Conservation (phyloP, 306 rosid genomes). For the Nissolia schottii region DNA sequence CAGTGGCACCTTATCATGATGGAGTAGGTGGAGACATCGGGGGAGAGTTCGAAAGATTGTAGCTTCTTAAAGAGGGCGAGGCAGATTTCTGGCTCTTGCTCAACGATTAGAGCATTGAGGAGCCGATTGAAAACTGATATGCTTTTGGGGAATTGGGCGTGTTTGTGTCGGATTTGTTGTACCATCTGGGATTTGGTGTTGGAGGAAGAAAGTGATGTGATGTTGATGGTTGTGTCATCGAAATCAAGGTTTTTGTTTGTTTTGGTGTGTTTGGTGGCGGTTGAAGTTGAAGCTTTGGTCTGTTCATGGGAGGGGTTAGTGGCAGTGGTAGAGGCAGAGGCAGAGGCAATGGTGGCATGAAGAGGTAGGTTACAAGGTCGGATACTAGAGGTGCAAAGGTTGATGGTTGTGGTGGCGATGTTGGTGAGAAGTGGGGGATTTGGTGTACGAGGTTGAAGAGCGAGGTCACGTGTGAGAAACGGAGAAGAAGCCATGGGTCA, state of each 20-base stretch:
- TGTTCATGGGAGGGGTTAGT: not conserved
- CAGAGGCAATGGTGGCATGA: not conserved
- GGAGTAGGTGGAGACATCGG: constrained; percentile 60
- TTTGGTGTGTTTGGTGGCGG: not conserved
- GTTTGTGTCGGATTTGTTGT: constrained; percentile 13
- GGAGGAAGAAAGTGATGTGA: constrained; percentile 29
- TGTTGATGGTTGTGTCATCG: constrained; percentile 19
- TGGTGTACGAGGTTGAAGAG: constrained; percentile 17
- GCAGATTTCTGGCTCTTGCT: constrained; percentile 36
- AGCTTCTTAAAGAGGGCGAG: constrained; percentile 32
- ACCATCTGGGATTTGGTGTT: constrained; percentile 20
- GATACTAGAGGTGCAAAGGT: not conserved
- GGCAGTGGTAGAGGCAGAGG: constrained; percentile 1
- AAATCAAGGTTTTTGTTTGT: constrained; percentile 10
- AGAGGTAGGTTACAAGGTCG: constrained; percentile 15
- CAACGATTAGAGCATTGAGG: constrained; percentile 44
- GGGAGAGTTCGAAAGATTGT: constrained; percentile 32
- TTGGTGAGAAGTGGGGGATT: constrained; percentile 14
- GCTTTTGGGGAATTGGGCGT: constrained; percentile 14
- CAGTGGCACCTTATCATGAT: constrained; percentile 57
- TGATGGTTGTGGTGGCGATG: constrained; percentile 8
- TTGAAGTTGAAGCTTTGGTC: not conserved
- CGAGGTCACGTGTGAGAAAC: constrained; percentile 7
- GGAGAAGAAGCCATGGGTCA: constrained; percentile 34
- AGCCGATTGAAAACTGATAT: constrained; percentile 49